Evolutionary conservation across 208 protist species (phyloP).

Genomic region (Leishmania aethiopica): DNA sequence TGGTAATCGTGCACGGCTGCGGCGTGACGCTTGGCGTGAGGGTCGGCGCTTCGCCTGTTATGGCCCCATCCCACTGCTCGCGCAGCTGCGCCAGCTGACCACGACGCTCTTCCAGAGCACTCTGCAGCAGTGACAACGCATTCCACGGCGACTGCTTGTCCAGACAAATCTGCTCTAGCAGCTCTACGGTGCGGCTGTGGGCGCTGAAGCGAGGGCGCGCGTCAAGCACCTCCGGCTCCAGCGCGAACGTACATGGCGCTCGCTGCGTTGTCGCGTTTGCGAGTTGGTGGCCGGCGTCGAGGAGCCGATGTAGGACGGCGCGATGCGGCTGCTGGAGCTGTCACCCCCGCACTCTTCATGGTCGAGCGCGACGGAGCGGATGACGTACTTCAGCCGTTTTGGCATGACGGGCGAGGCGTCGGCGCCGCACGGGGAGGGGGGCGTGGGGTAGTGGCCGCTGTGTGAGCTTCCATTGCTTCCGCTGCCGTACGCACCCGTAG

Average conservation of each 20-base stretch:
- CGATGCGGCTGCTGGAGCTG: not conserved
- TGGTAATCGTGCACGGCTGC: not conserved
- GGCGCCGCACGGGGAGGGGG: not conserved
- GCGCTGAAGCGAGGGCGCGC: constrained; percentile 24
- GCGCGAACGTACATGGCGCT: constrained; percentile 33
- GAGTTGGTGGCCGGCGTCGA: not conserved
- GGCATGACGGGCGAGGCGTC: constrained; percentile 2
- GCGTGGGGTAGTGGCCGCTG: not conserved
- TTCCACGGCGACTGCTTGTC: constrained; percentile 29
- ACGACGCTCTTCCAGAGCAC: constrained; percentile 6
- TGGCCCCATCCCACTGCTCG: not conserved
- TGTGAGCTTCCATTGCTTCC: not conserved
- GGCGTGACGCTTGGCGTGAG: not conserved
- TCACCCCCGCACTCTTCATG: not conserved
- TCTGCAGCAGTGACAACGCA: constrained; percentile 20
- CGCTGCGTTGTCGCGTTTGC: constrained; percentile 1
- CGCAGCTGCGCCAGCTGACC: constrained; percentile 15
- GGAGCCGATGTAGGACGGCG: not conserved
- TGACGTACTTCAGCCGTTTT: constrained; percentile 31
- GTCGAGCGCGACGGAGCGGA: constrained; percentile 20
- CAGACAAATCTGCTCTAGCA: constrained; percentile 35
- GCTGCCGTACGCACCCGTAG: not conserved
- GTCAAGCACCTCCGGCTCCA: constrained; percentile 34
- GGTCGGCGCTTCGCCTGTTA: not conserved
- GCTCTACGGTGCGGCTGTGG: constrained; percentile 23